Conservation (phyloP, 2,329 filamentous ascomycete species). For the Diplodia sapinea region DNA sequence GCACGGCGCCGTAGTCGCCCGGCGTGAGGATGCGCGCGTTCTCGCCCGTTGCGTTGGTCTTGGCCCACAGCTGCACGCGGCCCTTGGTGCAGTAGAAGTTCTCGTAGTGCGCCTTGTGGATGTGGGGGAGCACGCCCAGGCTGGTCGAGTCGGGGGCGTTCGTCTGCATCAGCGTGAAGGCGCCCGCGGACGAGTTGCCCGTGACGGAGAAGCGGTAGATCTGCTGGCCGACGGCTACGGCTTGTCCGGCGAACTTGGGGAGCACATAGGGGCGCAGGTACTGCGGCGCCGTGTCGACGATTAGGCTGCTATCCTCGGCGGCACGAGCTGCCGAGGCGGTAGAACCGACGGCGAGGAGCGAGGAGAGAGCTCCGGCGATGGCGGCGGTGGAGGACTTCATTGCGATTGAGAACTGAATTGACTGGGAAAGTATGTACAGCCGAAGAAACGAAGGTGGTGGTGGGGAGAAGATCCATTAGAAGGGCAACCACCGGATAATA, state of each 20-base stretch:
- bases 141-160: conserved; percentile 47
- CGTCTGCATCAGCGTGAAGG: conserved; percentile 55
- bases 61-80: conserved; percentile 55
- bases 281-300: conserved; percentile 41
- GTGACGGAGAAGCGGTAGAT: conserved; percentile 54
- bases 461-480: background rate
- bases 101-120: conserved; percentile 53
- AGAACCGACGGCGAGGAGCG: background rate
- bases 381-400: conserved; percentile 27
- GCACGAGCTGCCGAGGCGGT: background rate
- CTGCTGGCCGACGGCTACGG: conserved; percentile 47
- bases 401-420: background rate
- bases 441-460: conserved; percentile 1
- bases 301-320: conserved; percentile 20
- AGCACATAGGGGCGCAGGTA: conserved; percentile 47
- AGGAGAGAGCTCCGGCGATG: conserved; percentile 8
- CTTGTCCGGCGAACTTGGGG: conserved; percentile 44
- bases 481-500: background rate
- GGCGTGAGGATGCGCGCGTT: conserved; percentile 49
- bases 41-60: conserved; percentile 42
- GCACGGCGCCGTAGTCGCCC: conserved; percentile 56
- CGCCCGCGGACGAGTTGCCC: conserved; percentile 52
- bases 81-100: conserved; percentile 56
- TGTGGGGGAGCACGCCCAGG: conserved; percentile 53
- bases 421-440: too few species aligned